Percentiles rank a stretch among this genome's conserved stretches.
phyloP scores from a whole-genome alignment of 169 alveolate genomes.

The Plasmodium blacklocki region DNA sequence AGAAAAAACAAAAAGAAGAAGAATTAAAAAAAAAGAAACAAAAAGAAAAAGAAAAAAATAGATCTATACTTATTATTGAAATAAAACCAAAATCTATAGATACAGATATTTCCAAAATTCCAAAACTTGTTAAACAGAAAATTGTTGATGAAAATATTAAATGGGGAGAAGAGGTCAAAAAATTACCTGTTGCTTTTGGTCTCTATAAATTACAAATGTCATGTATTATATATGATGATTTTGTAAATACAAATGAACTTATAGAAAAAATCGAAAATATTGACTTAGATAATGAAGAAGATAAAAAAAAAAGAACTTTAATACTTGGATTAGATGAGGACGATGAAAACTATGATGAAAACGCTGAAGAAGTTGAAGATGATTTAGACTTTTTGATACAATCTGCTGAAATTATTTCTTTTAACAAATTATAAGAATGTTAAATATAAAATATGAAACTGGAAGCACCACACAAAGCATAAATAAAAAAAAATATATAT shows the following conservation, averaged over 20 bases:
- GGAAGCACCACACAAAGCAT: no score
- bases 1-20: conserved; percentile 85
- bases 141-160: conserved; percentile 88
- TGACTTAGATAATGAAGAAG: conserved; percentile 87
- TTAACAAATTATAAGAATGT: conserved; percentile 85
- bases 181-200: conserved; percentile 90
- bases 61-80: conserved; percentile 89
- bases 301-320: conserved; percentile 77
- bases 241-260: conserved; percentile 88
- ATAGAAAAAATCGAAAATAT: conserved; percentile 87
- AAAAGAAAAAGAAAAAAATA: conserved; percentile 84
- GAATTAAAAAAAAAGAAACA: conserved; percentile 85
- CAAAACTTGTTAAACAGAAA: conserved; percentile 82
- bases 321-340: conserved; percentile 79
- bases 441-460: no score
- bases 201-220: conserved; percentile 89
- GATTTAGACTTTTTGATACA: conserved; percentile 87
- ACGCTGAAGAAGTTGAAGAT: conserved; percentile 72
- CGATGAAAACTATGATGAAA: conserved; percentile 83
- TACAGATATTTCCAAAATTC: conserved; percentile 85
- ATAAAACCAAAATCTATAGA: conserved; percentile 88
- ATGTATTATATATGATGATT: conserved; percentile 89
- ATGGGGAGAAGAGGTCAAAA: conserved; percentile 90
- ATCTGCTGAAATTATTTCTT: conserved; percentile 89
- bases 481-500: neutral